Conservation (phyloP, 148 eudicot genomes). For the Silene uniflora region DNA sequence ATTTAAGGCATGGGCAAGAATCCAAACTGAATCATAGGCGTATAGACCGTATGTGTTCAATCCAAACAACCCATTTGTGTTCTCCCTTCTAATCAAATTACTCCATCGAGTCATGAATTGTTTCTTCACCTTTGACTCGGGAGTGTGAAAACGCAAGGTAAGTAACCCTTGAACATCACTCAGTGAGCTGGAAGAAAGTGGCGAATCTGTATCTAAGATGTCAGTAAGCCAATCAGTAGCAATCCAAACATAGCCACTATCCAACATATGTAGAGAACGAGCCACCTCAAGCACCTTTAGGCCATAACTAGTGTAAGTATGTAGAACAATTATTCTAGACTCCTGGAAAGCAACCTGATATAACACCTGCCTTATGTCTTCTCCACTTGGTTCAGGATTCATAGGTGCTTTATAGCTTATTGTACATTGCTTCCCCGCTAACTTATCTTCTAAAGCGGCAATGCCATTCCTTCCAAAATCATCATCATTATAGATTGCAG, state of each 20-base stretch:
- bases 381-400: conserved; percentile 30
- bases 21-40: conserved; percentile 81
- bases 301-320: conserved; percentile 37
- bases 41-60: conserved; percentile 54
- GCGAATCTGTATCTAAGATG: conserved; percentile 40
- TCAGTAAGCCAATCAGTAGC: conserved; percentile 69
- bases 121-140: conserved; percentile 41
- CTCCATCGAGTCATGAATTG: conserved; percentile 45
- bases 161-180: conserved; percentile 49
- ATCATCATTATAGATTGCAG: conserved; percentile 52
- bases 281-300: conserved; percentile 44
- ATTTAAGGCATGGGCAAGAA: conserved; percentile 58
- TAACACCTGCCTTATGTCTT: conserved; percentile 38
- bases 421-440: conserved; percentile 33
- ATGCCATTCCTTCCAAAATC: conserved; percentile 68
- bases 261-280: conserved; percentile 47
- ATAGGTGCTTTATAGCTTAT: conserved; percentile 48
- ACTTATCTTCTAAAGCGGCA: conserved; percentile 41
- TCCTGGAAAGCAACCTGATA: conserved; percentile 39
- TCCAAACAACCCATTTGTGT: conserved; percentile 33
- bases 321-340: conserved; percentile 55
- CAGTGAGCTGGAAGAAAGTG: conserved; percentile 27
- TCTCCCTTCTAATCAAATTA: conserved; percentile 31
- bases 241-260: conserved; percentile 66
- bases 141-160: conserved; percentile 46